Percentiles rank a stretch among this genome's conserved stretches.
Conservation (phyloP, 805 yeast species). For the Saccharomyces kudriavzevii region DNA sequence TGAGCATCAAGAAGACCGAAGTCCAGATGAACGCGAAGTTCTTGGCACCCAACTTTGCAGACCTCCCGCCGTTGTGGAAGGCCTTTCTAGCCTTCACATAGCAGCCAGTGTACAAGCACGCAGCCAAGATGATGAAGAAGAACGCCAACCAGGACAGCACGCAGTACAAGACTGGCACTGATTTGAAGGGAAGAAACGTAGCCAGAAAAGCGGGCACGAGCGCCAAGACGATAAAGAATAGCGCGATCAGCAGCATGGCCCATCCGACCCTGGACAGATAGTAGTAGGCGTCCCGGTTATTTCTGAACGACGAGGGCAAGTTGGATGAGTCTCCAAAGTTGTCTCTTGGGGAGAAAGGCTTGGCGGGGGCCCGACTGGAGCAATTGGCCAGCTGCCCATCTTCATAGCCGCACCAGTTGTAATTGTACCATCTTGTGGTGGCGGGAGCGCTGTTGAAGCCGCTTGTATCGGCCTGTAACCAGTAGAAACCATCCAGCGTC, state of each 20-base stretch:
- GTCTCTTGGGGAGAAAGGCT: slow-evolving; percentile 72
- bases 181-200: slow-evolving; percentile 15
- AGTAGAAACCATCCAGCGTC: slow-evolving; percentile 60
- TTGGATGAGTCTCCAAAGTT: slow-evolving; percentile 51
- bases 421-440: slow-evolving; percentile 72
- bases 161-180: slow-evolving; percentile 15
- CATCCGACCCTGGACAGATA: slow-evolving; percentile 62
- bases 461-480: slow-evolving; percentile 70
- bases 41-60: slow-evolving; percentile 39
- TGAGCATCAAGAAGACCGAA: slow-evolving; percentile 15
- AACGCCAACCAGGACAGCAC: slow-evolving; percentile 31
- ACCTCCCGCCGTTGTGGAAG: slow-evolving; percentile 37
- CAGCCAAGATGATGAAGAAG: slow-evolving; percentile 39
- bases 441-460: slow-evolving; percentile 36
- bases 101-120: slow-evolving; percentile 46
- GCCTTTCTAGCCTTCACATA: slow-evolving; percentile 45
- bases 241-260: slow-evolving; percentile 53
- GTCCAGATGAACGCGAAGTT: slow-evolving; percentile 60
- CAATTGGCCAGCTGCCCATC: slow-evolving; percentile 45
- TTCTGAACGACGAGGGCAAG: slow-evolving; percentile 48
- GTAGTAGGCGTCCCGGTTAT: slow-evolving; percentile 46
- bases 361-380: slow-evolving; percentile 56
- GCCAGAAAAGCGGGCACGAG: slow-evolving; percentile 32
- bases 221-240: slow-evolving; percentile 45
- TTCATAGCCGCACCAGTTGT: slow-evolving; percentile 47